Evolutionary conservation across 805 yeast species (phyloP).

Genomic region (Kodamaea lidongshanica): DNA sequence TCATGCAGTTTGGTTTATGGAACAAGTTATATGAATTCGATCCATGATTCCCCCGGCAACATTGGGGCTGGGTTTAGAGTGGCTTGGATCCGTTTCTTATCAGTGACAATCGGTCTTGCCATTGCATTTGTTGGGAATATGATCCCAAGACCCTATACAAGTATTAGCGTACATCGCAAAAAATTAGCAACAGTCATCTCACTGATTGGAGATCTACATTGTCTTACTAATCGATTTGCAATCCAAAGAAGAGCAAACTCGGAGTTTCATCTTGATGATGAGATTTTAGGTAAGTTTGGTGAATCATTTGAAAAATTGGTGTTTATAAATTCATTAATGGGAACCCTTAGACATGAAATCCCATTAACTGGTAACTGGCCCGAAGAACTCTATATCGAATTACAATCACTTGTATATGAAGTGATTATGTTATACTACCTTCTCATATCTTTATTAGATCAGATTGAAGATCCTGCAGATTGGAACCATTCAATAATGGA

Average conservation of each 20-base stretch:
- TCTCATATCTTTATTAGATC: conserved; percentile 19
- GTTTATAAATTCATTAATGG: conserved; percentile 17
- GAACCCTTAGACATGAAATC: conserved; percentile 23
- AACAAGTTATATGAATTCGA: conserved; percentile 27
- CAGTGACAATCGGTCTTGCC: conserved; percentile 24
- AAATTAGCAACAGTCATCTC: conserved; percentile 18
- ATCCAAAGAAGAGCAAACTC: conserved; percentile 17
- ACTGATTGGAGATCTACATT: conserved; percentile 24
- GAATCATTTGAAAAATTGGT: conserved; percentile 26
- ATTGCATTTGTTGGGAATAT: conserved; percentile 26
- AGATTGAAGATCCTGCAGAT: conserved; percentile 19
- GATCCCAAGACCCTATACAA: conserved; percentile 26
- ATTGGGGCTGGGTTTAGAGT: conserved; percentile 25
- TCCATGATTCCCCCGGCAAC: conserved; percentile 13
- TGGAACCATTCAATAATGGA: conserved; percentile 24
- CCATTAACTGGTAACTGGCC: conserved; percentile 31
- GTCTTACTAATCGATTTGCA: conserved; percentile 24
- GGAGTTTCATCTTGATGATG: conserved; percentile 18
- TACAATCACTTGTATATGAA: conserved; percentile 20
- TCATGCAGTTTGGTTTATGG: conserved; percentile 27
- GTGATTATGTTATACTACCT: conserved; percentile 22
- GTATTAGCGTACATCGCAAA: conserved; percentile 21
- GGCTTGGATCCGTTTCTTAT: conserved; percentile 22
- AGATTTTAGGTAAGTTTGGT: conserved; percentile 16
- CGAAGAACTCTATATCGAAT: conserved; percentile 16